Evolutionary conservation across 1,284 basidiomycete genomes (phyloP), one percentile per base, ranked within the genome.

Genomic region (Ceratobasidium papillatum): DNA sequence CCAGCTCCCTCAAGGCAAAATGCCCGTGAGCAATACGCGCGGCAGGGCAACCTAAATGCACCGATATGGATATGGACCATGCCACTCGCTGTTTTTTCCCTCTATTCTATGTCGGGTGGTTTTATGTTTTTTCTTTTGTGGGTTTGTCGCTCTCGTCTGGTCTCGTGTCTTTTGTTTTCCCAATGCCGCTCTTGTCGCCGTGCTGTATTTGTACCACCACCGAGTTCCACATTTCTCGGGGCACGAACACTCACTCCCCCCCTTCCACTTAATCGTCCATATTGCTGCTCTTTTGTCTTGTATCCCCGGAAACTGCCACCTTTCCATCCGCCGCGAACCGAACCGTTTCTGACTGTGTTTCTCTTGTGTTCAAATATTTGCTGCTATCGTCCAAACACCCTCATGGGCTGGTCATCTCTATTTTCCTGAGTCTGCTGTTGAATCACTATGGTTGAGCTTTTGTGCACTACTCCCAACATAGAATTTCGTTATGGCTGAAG

Each of bases 181-280:
- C 66, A 56, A 34, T 9, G 27, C 66, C 54, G 54, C 66, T 69
- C 34, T 56, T 56, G 27, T 43, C 66, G 54, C 54, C 58, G 66
- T 69, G 66, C 51, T 69, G 66, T 69, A 69, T 69, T 69, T 69
- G 36, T 69, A 69, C 54, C 38, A 36, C 52, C 66, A 69, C 38
- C 66, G 52, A 52, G 66, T 58, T 25, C 22, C 12, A 36, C 2
- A 45, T 25, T 43, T 19, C 51, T 68, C 49, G 51, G 64, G 64
- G 64, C 64, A 51, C 66, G 66, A 69, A 69, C 66, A 34, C 65
- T 68, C 54, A 43, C 51, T 47, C 30, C 51, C 64, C 32, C 38
- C 19, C 63, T 7, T 34, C 47, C 45, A 9, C 45, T 32, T 43
- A 30, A 68, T 27, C 32, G 25, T 54, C 17, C n/a, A 32, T 54